A percentile compares a stretch with the other conserved stretches of the same genome.
These are phyloP conservation scores for Linum lewisii DNA, from an alignment of 345 rosid genomes.

Conservation along the genomic window DNA sequence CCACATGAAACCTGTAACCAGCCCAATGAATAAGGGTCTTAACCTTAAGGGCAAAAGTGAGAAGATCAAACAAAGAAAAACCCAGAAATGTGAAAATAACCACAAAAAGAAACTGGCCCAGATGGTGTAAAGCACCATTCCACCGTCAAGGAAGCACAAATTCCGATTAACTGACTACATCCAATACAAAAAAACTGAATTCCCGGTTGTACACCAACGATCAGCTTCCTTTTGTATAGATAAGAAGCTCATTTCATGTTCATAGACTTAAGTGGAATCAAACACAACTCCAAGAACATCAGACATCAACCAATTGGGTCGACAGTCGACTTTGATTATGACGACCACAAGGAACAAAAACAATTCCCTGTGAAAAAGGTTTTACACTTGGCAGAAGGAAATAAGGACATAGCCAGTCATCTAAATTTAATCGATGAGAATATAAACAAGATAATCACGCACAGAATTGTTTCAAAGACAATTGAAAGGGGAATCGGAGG, in stretches of 20 bases:
- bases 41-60: background rate
- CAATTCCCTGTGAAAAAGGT: background rate
- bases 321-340: background rate
- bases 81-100: background rate
- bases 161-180: background rate
- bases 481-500: background rate
- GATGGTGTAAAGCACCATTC: background rate
- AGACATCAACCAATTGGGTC: too few species aligned
- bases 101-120: background rate
- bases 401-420: background rate
- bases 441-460: background rate
- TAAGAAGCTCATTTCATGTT: too few species aligned
- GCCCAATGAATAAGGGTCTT: background rate
- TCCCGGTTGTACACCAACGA: too few species aligned
- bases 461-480: background rate
- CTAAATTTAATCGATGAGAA: background rate
- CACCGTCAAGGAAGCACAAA: background rate
- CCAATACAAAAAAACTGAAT: too few species aligned
- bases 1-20: constrained; percentile 86
- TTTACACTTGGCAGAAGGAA: background rate
- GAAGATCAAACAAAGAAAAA: background rate
- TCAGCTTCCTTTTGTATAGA: too few species aligned
- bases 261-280: too few species aligned
- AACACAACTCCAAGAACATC: too few species aligned
- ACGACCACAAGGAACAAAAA: background rate